Evolutionary conservation across 768 basidiomycete genomes (phyloP).

Genomic region (Sarcodon aspratus): DNA sequence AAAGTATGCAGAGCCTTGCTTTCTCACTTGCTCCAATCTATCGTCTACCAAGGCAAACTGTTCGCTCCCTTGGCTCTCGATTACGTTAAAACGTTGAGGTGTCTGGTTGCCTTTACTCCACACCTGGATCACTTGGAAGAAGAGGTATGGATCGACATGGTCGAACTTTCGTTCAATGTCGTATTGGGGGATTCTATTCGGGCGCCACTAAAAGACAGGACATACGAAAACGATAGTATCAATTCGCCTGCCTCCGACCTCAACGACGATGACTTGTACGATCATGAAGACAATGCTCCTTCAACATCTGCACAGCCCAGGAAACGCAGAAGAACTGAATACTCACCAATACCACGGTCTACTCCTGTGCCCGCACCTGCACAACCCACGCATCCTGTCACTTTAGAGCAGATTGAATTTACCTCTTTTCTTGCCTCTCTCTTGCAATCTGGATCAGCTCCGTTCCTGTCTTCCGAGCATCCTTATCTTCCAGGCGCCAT

Average conservation of each 20-base stretch:
- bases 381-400: slow-evolving; percentile 19
- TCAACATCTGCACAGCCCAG: neutral
- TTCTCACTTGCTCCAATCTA: slow-evolving; percentile 49
- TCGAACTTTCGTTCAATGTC: slow-evolving; percentile 67
- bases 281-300: slow-evolving; percentile 14
- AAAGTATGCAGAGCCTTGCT: slow-evolving; percentile 46
- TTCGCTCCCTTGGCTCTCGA: slow-evolving; percentile 60
- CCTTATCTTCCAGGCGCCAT: slow-evolving; percentile 36
- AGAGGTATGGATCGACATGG: slow-evolving; percentile 53
- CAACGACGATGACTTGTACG: slow-evolving; percentile 19
- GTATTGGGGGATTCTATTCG: slow-evolving; percentile 50
- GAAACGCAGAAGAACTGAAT: slow-evolving; percentile 1
- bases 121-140: slow-evolving; percentile 71
- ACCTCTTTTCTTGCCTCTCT: slow-evolving; percentile 51
- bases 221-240: slow-evolving; percentile 14
- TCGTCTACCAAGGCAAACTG: slow-evolving; percentile 42
- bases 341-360: slow-evolving; percentile 3
- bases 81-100: slow-evolving; percentile 69
- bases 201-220: slow-evolving; percentile 20
- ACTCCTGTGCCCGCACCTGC: slow-evolving; percentile 8
- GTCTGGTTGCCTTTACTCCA: slow-evolving; percentile 50
- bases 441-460: slow-evolving; percentile 46
- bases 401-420: slow-evolving; percentile 60
- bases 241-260: slow-evolving; percentile 19
- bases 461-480: slow-evolving; percentile 34